Evolutionary conservation across 2,329 filamentous ascomycete genomes (phyloP).

Genomic region (Aspergillus pseudoterreus): DNA sequence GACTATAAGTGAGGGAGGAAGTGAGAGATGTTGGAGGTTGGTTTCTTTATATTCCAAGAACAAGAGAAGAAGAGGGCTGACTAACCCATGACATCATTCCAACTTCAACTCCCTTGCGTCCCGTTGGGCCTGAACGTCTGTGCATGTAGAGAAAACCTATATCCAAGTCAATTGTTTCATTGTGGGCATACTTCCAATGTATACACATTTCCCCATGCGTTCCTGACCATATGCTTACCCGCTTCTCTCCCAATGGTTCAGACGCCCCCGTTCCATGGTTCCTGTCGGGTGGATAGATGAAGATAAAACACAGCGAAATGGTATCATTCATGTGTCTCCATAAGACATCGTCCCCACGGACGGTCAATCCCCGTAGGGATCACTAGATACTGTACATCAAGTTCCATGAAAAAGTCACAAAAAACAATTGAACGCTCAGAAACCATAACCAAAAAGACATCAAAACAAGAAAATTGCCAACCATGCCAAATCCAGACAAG

Average conservation of each 20-base stretch:
- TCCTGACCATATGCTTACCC: background rate
- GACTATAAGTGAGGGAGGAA: no score
- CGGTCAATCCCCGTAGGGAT: background rate
- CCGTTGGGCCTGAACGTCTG: no score
- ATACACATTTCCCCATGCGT: no score
- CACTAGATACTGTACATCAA: constrained; percentile 5
- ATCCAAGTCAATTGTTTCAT: no score
- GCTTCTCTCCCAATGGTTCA: background rate
- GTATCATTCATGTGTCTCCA: constrained; percentile 3
- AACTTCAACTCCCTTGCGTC: background rate
- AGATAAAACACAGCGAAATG: background rate
- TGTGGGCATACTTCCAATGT: no score
- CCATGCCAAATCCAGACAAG: background rate
- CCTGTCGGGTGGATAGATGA: background rate
- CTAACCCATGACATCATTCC: background rate
- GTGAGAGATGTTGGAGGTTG: no score
- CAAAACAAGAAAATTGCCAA: background rate
- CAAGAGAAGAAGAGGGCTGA: background rate
- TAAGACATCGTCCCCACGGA: background rate
- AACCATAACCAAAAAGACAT: background rate
- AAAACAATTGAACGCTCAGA: background rate
- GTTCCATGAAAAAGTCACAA: background rate
- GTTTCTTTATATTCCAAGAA: no score
- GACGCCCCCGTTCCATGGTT: constrained; percentile 8
- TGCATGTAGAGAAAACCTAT: no score